phyloP scores from a whole-genome alignment of 164 flowering plant species.

The Piper longum region DNA sequence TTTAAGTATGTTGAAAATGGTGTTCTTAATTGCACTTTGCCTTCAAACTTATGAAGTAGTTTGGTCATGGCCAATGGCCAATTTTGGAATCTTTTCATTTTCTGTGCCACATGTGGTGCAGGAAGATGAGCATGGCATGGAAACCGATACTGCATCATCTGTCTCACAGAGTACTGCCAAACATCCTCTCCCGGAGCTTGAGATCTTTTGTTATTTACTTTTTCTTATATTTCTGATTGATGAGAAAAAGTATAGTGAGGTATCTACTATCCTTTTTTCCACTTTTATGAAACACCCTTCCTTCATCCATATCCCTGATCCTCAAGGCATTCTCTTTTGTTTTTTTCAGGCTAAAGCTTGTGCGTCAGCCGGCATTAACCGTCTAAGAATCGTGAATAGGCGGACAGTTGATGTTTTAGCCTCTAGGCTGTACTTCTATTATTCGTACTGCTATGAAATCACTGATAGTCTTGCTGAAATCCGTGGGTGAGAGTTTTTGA shows the following conservation, averaged over 20 bases:
- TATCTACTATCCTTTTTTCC: constrained; percentile 7
- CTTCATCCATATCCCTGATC: neutral
- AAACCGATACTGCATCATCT: constrained; percentile 74
- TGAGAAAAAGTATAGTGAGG: constrained; percentile 73
- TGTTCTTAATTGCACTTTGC: no score
- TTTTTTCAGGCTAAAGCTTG: constrained; percentile 76
- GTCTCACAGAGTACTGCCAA: constrained; percentile 36
- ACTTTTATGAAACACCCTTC: neutral
- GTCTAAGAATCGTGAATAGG: constrained; percentile 64
- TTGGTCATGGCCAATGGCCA: neutral
- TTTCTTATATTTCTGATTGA: constrained; percentile 78
- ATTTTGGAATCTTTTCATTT: neutral
- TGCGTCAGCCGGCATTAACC: constrained; percentile 67
- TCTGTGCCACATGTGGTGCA: constrained; percentile 9
- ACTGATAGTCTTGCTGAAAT: constrained; percentile 94
- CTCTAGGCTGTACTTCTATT: constrained; percentile 74
- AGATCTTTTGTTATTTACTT: constrained; percentile 73
- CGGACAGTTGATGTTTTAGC: constrained; percentile 75
- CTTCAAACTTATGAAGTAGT: no score
- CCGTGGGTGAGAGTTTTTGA: constrained; percentile 48
- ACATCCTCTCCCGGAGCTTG: constrained; percentile 72
- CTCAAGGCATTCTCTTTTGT: neutral
- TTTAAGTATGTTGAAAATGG: no score
- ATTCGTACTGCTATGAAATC: constrained; percentile 77
- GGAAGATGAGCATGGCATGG: constrained; percentile 88